These are phyloP conservation scores for Zangia roseola DNA, from an alignment of 768 basidiomycete species.

Conservation along the genomic window DNA sequence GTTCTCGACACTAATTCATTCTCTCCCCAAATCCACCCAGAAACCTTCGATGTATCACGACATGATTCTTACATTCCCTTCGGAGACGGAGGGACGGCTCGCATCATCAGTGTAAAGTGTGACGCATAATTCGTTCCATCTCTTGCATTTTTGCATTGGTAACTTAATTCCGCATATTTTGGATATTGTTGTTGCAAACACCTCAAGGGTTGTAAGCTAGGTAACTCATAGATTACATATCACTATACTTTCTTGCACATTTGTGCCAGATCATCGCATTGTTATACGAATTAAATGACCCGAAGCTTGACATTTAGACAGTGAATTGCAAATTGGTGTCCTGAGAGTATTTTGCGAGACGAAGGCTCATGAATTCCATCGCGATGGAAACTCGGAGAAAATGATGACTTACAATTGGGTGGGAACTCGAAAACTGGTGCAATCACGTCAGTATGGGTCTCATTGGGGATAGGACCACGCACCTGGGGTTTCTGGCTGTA, in stretches of 20 bases:
- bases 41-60: slow-evolving; percentile 18
- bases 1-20: slow-evolving; percentile 44
- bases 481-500: slow-evolving; percentile 61
- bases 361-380: not conserved
- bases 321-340: slow-evolving; percentile 32
- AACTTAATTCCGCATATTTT: not conserved
- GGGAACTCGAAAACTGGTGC: slow-evolving; percentile 39
- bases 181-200: not conserved
- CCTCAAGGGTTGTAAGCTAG: not conserved
- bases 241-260: not conserved
- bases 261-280: not conserved
- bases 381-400: not conserved
- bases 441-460: slow-evolving; percentile 6
- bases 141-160: not conserved
- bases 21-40: slow-evolving; percentile 7
- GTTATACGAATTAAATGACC: not conserved
- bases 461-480: not conserved
- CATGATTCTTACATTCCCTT: slow-evolving; percentile 42
- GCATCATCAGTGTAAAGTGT: slow-evolving; percentile 54
- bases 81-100: slow-evolving; percentile 53
- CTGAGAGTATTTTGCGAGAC: slow-evolving; percentile 7
- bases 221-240: slow-evolving; percentile 3
- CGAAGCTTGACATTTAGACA: slow-evolving; percentile 12
- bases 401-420: slow-evolving; percentile 39
- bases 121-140: not conserved